phyloP scores from a whole-genome alignment of 352 stramenopile species.

The Phytophthora cryptogea region DNA sequence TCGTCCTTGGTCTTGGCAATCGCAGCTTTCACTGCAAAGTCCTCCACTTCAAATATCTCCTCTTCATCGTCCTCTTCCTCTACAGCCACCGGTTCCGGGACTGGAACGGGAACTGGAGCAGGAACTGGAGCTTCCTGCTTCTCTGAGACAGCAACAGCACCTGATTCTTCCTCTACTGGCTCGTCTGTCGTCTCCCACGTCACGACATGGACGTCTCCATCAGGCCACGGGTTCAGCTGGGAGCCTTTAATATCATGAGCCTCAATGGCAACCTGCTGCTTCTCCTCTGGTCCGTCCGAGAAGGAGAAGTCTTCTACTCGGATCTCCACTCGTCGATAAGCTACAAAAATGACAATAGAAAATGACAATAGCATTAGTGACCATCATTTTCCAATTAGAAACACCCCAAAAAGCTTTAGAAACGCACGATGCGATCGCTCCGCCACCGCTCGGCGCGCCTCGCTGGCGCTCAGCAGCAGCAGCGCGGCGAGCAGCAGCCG shows the following conservation, averaged over 20 bases:
- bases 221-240: conserved; percentile 38
- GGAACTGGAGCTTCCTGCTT: conserved; percentile 1
- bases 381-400: conserved; percentile 1
- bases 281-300: conserved; percentile 50
- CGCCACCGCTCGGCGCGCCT: conserved; percentile 41
- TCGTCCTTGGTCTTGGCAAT: conserved; percentile 16
- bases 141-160: background rate
- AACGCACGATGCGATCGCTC: conserved; percentile 40
- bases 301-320: conserved; percentile 73
- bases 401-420: background rate
- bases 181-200: conserved; percentile 37
- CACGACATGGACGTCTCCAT: conserved; percentile 32
- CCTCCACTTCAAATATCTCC: background rate
- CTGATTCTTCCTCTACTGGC: conserved; percentile 1
- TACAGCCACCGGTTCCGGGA: background rate
- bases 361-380: conserved; percentile 2
- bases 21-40: conserved; percentile 15
- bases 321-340: conserved; percentile 54
- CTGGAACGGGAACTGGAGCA: background rate
- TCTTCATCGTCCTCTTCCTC: conserved; percentile 12
- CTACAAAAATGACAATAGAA: conserved; percentile 16
- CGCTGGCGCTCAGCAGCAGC: conserved; percentile 38
- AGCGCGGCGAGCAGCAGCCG: conserved; percentile 31
- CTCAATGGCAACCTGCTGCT: conserved; percentile 54
- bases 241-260: conserved; percentile 62